Conservation (phyloP, 2,329 filamentous ascomycete genomes). For the Coleophoma cylindrospora region DNA sequence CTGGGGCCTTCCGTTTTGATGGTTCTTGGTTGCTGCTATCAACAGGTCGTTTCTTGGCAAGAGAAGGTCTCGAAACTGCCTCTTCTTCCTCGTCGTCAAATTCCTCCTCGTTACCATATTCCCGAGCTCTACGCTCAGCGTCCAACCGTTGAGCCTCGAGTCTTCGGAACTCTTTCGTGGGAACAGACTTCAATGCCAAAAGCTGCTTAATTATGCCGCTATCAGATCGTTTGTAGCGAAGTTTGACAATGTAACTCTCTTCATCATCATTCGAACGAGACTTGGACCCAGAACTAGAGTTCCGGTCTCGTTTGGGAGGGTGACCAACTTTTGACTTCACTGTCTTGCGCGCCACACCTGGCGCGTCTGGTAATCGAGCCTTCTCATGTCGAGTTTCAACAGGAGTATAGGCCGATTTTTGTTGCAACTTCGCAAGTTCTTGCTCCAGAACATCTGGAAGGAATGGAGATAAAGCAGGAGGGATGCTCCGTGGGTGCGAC, state of each 20-base stretch:
- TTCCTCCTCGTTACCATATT: slow-evolving; percentile 1
- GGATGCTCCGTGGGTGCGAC: slow-evolving; percentile 14
- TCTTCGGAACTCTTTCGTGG: slow-evolving; percentile 7
- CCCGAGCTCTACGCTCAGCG: slow-evolving; percentile 5
- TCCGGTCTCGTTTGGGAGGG: slow-evolving; percentile 18
- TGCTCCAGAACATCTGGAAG: slow-evolving; percentile 24
- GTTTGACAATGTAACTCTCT: slow-evolving; percentile 18
- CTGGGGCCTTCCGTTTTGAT: slow-evolving; percentile 30
- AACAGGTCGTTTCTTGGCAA: slow-evolving; percentile 18
- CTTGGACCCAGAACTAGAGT: slow-evolving; percentile 14
- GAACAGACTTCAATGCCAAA: slow-evolving; percentile 13
- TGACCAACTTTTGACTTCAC: slow-evolving; percentile 22
- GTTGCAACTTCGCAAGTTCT: slow-evolving; percentile 19
- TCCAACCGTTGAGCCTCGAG: slow-evolving; percentile 4
- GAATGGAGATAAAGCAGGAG: slow-evolving; percentile 22
- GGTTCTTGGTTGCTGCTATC: slow-evolving; percentile 22
- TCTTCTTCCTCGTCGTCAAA: slow-evolving; percentile 28
- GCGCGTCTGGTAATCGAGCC: slow-evolving; percentile 22
- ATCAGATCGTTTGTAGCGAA: slow-evolving; percentile 23
- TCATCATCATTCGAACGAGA: slow-evolving; percentile 5
- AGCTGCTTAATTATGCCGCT: slow-evolving; percentile 21
- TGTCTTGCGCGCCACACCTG: slow-evolving; percentile 26
- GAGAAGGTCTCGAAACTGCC: slow-evolving; percentile 17
- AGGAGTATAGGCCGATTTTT: slow-evolving; percentile 12
- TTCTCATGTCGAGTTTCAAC: slow-evolving; percentile 26